These are phyloP conservation scores for Sugiyamaella floridensis DNA, from an alignment of 805 yeast species.

Conservation along the genomic window DNA sequence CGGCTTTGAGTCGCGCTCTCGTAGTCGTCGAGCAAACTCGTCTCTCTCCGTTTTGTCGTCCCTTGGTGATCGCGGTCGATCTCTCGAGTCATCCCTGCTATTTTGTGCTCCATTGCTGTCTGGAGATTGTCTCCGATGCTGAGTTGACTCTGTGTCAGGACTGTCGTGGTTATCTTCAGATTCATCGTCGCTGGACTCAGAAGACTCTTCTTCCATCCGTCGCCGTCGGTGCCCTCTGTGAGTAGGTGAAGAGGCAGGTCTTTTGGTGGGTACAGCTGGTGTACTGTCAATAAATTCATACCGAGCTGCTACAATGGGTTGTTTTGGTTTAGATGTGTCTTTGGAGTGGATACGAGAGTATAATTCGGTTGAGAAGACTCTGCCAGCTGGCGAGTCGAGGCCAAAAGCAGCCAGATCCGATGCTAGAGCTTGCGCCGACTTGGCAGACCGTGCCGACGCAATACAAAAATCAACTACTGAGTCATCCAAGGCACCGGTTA, in stretches of 20 bases:
- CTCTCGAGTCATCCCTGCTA: conserved; percentile 25
- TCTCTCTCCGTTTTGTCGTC: conserved; percentile 31
- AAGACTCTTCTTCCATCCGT: background rate
- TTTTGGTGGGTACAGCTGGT: background rate
- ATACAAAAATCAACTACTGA: conserved; percentile 24
- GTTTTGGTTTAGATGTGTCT: background rate
- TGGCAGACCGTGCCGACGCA: conserved; percentile 24
- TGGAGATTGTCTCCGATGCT: too few relatives aligned
- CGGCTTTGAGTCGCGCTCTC: conserved; percentile 15
- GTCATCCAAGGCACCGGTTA: conserved; percentile 23
- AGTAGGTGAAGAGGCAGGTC: background rate
- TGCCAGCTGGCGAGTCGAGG: conserved; percentile 13
- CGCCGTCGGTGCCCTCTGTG: background rate
- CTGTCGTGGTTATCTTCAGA: conserved; percentile 3
- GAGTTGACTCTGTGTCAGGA: background rate
- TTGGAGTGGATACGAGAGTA: conserved; percentile 10
- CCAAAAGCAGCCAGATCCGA: conserved; percentile 21
- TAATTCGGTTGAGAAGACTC: conserved; percentile 17
- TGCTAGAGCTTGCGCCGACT: conserved; percentile 11
- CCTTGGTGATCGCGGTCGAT: conserved; percentile 15
- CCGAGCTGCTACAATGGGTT: conserved; percentile 1
- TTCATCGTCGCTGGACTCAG: background rate
- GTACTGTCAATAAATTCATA: conserved; percentile 14
- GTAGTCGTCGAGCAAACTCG: conserved; percentile 27
- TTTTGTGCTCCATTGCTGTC: too few relatives aligned